Base-by-base conservation (phyloP, 2,329 filamentous ascomycete species). In the Microdochium trichocladiopsis region DNA sequence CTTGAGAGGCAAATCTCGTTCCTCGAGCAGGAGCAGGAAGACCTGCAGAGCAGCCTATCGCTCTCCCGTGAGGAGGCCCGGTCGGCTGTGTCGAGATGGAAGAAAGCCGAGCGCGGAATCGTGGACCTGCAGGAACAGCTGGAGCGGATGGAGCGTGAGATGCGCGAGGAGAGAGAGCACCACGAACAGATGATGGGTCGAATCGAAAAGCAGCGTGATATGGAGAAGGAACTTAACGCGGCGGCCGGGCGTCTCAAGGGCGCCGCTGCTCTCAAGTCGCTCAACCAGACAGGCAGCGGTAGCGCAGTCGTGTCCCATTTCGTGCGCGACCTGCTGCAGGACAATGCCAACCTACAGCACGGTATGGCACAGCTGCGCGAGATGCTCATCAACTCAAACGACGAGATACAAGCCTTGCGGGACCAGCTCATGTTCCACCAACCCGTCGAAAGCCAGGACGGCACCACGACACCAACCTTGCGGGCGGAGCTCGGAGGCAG, bases 281-380 rank as follows among this genome's bases (percentile, higher is more conserved):
- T 88, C 41, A 78, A 77, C 3, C 77, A 79, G 3, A 77, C 80
- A 25, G 80, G 80, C 58, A 74, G 73, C 52, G 78, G 81, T 10
- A 83, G 77, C 55, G 84, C 76, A 53, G 90, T 95, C 36, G 90
- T 97, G n/a, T 92, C 90, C 21, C 90, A 95, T 64, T 97, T 99
- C 61, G 94, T 99, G 52, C 90, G 92, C 59, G 94, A 97, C 66
- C 88, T 99, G 52, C 75, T 99, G 18, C 87, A 95, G 62, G 94
- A 99, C 67, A 99, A 99, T 64, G 90, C 92, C 10, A 96, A 90
- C 60, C 74, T 99, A 47, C 94, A 99, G 67, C 79, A 94, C 56
- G 91, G 91, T 16, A 95, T 97, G 54, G 83, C 92, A 50, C 94
- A 99, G 71, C 73, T 99, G 48, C 81, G 92, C 18, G 92, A 96